Percentiles rank a stretch among this genome's conserved stretches.
Conservation (phyloP, 1,284 basidiomycete genomes). For the Kwoniella shivajii region DNA sequence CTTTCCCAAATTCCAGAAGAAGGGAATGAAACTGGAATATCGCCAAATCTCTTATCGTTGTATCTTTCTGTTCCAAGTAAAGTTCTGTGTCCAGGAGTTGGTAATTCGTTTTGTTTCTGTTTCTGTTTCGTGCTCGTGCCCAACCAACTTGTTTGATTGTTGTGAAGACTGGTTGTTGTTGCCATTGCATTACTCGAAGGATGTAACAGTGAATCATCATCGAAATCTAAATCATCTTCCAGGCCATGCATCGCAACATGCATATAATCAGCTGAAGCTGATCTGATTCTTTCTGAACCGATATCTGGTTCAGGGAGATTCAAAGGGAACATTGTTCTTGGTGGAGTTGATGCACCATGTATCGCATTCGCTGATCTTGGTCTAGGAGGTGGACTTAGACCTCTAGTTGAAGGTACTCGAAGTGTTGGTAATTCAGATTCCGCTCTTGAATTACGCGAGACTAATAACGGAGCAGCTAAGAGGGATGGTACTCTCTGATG, state of each 20-base stretch:
- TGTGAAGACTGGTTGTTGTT: not conserved
- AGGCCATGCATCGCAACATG: slow-evolving; percentile 37
- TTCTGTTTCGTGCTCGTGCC: not conserved
- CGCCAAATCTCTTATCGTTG: slow-evolving; percentile 49
- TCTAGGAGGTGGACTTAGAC: slow-evolving; percentile 10
- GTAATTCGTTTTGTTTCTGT: slow-evolving; percentile 1
- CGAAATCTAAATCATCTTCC: slow-evolving; percentile 11
- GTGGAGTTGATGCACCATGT: slow-evolving; percentile 10
- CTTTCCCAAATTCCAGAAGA: slow-evolving; percentile 12
- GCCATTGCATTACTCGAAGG: not conserved
- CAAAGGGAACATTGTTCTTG: slow-evolving; percentile 9
- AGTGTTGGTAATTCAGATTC: slow-evolving; percentile 14
- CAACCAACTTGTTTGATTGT: not conserved
- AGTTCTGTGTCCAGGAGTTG: slow-evolving; percentile 43
- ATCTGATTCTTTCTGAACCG: slow-evolving; percentile 2
- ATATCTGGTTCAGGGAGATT: slow-evolving; percentile 5
- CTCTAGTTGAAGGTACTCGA: slow-evolving; percentile 2
- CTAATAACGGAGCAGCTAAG: slow-evolving; percentile 15
- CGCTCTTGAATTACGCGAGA: slow-evolving; percentile 11
- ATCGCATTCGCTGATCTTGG: slow-evolving; percentile 12
- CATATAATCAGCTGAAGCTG: slow-evolving; percentile 42
- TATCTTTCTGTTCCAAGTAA: slow-evolving; percentile 49
- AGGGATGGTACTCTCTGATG: slow-evolving; percentile 2
- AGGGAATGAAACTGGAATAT: slow-evolving; percentile 40
- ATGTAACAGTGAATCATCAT: not conserved